phyloP scores from a whole-genome alignment of 73 alveolate genomes.

The Paramecium primaurelia region DNA sequence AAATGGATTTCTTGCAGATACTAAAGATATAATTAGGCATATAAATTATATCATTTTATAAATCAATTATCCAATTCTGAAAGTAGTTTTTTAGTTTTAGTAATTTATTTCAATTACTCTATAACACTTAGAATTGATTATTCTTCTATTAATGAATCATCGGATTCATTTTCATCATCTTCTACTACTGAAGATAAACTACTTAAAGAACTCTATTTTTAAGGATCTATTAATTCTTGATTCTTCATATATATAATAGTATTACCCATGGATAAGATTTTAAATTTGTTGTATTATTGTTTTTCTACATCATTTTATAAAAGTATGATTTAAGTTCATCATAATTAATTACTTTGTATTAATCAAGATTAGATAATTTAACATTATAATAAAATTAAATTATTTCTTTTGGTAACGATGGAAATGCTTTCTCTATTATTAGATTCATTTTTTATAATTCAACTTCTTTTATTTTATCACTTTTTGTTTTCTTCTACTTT shows the following conservation, averaged over 20 bases:
- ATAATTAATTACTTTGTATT: background rate
- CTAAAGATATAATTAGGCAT: background rate
- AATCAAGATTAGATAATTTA: background rate
- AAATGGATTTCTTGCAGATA: background rate
- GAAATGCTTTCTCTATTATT: background rate
- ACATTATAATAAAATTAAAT: slow-evolving; percentile 18
- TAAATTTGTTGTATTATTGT: background rate
- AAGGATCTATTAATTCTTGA: background rate
- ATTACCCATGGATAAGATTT: slow-evolving; percentile 22
- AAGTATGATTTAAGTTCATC: background rate
- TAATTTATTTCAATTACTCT: background rate
- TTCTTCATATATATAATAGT: background rate
- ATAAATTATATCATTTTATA: background rate
- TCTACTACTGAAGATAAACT: slow-evolving; percentile 3
- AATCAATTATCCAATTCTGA: slow-evolving; percentile 6
- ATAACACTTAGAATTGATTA: background rate
- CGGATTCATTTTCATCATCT: background rate
- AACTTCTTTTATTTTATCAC: background rate
- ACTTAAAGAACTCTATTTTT: background rate
- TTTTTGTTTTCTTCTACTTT: background rate
- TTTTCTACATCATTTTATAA: background rate
- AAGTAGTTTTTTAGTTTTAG: background rate
- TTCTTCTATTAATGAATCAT: background rate
- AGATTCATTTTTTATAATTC: background rate
- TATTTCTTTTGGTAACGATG: background rate